Conservation (phyloP, 192 early-diverging fungal genomes). For the Chytriomyces confervae region DNA sequence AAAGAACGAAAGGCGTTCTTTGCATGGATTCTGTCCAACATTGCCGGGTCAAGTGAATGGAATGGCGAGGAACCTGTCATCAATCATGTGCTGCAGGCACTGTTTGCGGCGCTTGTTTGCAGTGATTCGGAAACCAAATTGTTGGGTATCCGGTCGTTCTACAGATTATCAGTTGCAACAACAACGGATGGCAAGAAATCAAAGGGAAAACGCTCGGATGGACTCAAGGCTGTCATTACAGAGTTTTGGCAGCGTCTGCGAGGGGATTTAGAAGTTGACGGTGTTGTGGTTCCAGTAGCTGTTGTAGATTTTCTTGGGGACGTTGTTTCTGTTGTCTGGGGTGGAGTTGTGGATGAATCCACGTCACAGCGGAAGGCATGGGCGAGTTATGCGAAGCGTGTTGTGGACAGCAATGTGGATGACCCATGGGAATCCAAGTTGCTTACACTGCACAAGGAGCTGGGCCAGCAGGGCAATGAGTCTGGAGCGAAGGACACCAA, state of each 20-base stretch:
- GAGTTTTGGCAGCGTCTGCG: background rate
- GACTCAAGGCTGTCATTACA: background rate
- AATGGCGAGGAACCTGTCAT: background rate
- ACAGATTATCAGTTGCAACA: background rate
- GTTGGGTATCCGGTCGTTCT: background rate
- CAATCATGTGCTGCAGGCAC: background rate
- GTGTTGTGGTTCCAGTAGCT: background rate
- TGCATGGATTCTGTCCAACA: too few relatives aligned
- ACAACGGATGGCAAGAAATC: too few relatives aligned
- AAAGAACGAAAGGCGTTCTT: too few relatives aligned
- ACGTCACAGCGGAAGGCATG: background rate
- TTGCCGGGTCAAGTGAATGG: too few relatives aligned
- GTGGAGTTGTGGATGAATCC: background rate
- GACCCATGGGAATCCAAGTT: background rate
- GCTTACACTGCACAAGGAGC: background rate
- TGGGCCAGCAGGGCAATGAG: background rate
- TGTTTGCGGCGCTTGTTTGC: conserved; percentile 3
- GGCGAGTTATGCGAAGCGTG: background rate
- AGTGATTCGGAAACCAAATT: background rate
- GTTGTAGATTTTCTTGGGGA: background rate
- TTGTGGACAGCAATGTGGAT: background rate
- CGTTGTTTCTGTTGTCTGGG: background rate
- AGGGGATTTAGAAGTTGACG: background rate
- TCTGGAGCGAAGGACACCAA: background rate
- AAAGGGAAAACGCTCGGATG: too few relatives aligned